These are phyloP conservation scores for Blastosporella zonata DNA, from an alignment of 1,284 basidiomycete genomes.

Conservation along the genomic window DNA sequence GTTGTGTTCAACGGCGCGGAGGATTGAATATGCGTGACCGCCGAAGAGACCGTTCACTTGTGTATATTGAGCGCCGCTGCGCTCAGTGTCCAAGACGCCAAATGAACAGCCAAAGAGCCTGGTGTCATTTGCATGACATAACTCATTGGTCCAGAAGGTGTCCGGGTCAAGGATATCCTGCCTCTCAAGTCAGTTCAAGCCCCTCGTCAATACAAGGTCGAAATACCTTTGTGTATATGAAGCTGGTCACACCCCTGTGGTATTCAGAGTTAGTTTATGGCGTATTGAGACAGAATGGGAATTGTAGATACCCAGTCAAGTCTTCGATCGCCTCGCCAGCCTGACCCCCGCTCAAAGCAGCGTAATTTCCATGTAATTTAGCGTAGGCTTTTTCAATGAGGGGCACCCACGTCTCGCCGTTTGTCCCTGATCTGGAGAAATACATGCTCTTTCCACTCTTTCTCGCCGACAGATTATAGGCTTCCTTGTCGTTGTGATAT, in stretches of 20 bases:
- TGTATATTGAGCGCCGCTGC: conserved; percentile 29
- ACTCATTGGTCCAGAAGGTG: conserved; percentile 43
- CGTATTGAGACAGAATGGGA: conserved; percentile 25
- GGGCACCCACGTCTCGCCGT: conserved; percentile 48
- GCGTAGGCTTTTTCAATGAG: conserved; percentile 57
- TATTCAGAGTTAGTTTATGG: not conserved
- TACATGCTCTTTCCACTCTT: conserved; percentile 47
- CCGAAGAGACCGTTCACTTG: conserved; percentile 40
- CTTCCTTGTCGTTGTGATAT: conserved; percentile 46
- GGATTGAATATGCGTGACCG: conserved; percentile 50
- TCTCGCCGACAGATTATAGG: conserved; percentile 43
- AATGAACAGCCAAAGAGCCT: conserved; percentile 50
- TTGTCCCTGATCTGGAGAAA: conserved; percentile 46
- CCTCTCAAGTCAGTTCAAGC: not conserved
- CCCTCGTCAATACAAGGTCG: not conserved
- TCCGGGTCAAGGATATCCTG: conserved; percentile 47
- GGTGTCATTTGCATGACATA: conserved; percentile 42
- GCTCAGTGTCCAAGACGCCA: conserved; percentile 31
- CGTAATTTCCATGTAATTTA: conserved; percentile 52
- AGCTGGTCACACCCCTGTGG: conserved; percentile 3
- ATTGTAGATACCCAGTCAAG: conserved; percentile 45
- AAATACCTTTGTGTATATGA: conserved; percentile 8
- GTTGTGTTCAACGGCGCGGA: conserved; percentile 45
- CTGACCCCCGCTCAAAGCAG: conserved; percentile 38
- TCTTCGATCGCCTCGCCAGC: conserved; percentile 37